phyloP scores from a whole-genome alignment of 139 green algal genomes.

The Chlamydomonas incerta region DNA sequence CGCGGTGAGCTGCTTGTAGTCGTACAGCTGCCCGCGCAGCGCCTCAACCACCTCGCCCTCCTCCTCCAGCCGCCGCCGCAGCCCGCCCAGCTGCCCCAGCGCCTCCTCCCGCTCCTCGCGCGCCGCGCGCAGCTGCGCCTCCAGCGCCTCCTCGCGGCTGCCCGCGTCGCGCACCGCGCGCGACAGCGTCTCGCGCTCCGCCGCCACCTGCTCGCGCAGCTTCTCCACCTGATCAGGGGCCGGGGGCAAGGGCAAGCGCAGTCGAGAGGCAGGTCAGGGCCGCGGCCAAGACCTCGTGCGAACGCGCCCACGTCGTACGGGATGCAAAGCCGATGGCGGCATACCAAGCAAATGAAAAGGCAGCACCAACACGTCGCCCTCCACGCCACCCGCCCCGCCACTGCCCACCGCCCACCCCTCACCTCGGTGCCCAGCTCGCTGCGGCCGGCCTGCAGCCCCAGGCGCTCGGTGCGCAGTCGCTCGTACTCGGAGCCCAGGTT shows the following conservation, averaged over 20 bases:
- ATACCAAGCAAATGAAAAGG: too few relatives aligned
- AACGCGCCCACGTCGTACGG: too few relatives aligned
- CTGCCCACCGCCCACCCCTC: too few relatives aligned
- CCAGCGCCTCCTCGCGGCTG: constrained; percentile 35
- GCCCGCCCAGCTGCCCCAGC: constrained; percentile 31
- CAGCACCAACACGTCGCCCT: too few relatives aligned
- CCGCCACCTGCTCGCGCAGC: constrained; percentile 12
- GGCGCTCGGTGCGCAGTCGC: constrained; percentile 46
- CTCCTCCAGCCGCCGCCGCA: constrained; percentile 46
- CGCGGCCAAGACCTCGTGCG: too few relatives aligned
- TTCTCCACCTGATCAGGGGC: neutral
- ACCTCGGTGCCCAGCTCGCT: constrained; percentile 24
- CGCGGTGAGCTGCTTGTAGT: constrained; percentile 55
- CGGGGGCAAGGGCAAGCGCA: too few relatives aligned
- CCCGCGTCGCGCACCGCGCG: constrained; percentile 29
- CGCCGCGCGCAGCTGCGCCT: constrained; percentile 4
- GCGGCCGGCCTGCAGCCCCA: constrained; percentile 12
- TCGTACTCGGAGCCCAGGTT: constrained; percentile 49
- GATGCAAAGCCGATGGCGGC: too few relatives aligned
- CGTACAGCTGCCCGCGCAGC: constrained; percentile 52
- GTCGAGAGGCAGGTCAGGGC: too few relatives aligned
- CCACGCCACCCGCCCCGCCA: too few relatives aligned
- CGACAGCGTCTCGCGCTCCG: constrained; percentile 48
- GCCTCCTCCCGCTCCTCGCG: constrained; percentile 48
- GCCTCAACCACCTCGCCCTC: constrained; percentile 57